Conservation (phyloP, 495 filamentous ascomycete genomes). For the Monascus purpureus region DNA sequence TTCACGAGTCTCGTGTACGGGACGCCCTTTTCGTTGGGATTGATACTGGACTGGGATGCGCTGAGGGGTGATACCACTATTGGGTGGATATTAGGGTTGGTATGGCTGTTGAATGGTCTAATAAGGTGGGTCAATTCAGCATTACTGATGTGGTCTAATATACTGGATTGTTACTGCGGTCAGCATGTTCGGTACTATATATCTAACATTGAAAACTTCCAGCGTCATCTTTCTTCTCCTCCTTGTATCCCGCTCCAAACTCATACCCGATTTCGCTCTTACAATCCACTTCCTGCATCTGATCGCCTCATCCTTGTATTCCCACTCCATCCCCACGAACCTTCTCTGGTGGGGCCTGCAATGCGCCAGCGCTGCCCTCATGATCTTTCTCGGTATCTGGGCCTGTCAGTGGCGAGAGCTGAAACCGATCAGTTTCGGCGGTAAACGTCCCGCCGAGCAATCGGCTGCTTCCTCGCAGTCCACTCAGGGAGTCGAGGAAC, state of each 20-base stretch:
- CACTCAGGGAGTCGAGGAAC: conserved; percentile 13
- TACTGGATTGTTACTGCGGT: too few relatives aligned
- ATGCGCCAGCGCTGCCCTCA: conserved; percentile 48
- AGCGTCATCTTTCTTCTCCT: conserved; percentile 61
- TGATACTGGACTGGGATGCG: conserved; percentile 70
- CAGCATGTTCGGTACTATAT: too few relatives aligned
- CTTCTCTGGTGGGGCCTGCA: conserved; percentile 84
- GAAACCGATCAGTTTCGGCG: conserved; percentile 77
- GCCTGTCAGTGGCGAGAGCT: conserved; percentile 82
- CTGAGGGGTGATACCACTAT: conserved; percentile 79
- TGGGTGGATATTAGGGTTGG: conserved; percentile 80
- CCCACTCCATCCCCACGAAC: conserved; percentile 56
- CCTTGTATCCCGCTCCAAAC: conserved; percentile 73
- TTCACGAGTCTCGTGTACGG: conserved; percentile 85
- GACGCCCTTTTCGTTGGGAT: conserved; percentile 47
- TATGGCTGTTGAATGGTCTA: conserved; percentile 70
- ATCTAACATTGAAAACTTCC: too few relatives aligned
- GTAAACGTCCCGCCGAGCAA: conserved; percentile 18
- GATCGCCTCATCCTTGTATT: conserved; percentile 61
- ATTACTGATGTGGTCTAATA: too few relatives aligned
- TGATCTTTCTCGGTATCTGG: conserved; percentile 71
- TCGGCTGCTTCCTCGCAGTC: conserved; percentile 10
- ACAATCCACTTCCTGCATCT: conserved; percentile 82
- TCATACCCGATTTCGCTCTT: conserved; percentile 85
- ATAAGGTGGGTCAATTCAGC: too few relatives aligned